Base-by-base conservation (phyloP, 139 green algal genomes). In the Coelastrella sp. region DNA sequence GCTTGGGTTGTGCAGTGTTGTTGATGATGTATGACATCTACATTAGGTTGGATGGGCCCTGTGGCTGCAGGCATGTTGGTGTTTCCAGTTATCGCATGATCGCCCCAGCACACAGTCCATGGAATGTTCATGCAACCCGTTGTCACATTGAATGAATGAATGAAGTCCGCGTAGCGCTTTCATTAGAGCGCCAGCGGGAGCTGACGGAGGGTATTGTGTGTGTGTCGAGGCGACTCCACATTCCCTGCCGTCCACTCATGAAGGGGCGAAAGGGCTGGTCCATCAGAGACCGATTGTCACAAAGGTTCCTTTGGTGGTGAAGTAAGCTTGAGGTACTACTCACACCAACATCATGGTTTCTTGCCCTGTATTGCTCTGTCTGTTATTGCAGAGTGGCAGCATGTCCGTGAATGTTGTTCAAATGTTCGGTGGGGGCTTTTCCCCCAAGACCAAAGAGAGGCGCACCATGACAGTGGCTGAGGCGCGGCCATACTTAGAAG, bases 401-500 rank as follows among this genome's bases (percentile, higher is more conserved):
- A 89, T 92, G 91, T 77, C 79, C 8, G 76, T 93, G 68, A 92
- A 75, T 86, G 20, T 92, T 7, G 80, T 90, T 3, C 22, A 81
- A 10, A 73, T 92, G 64, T 79, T 93, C 58, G 86, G 73, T 23
- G 56, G 76, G 11, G 76, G 87, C 7, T 78, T n/a, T 4, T 83
- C 73, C 23, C 76, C 60, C 16, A 59, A 71, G 6, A 61, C 87
- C 23, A 47, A 73, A 20, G 80, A 89, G 32, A 73, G 23, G 5
- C 80, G 73, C 66, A 76, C 60, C 13, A 89, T 93, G 91, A 89
- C 86, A 16, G 90, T 96, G 66, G 68, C 85, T 10, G 97, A 99
- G 89, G 96, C 95, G 56, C 94, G 96, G 23, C 91, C 95, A 3
- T 60, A 98, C 59, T 80, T 99, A 54, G 97, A 95, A 91, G 96